Evolutionary conservation across 768 basidiomycete genomes (phyloP), one percentile per base, ranked within the genome.

Genomic region (Naganishia randhawae): DNA sequence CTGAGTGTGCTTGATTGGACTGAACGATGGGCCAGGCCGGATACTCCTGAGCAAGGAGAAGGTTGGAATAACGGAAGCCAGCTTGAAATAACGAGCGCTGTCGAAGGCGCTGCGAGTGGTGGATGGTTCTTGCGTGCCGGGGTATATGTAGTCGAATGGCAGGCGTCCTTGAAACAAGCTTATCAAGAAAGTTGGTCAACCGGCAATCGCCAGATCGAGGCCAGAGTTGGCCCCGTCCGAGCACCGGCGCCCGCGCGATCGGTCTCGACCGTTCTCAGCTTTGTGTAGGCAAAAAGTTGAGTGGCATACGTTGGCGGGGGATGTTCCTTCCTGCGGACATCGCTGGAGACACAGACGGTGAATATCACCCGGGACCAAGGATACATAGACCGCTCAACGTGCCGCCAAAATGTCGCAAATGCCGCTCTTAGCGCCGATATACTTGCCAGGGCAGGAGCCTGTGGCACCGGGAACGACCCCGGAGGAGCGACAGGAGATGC

Each of bases 401-500:
- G 9, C 31, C 51, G 37, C 3, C 54, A 39, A 48, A 42, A 62
- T 63, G 55, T 63, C 55, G 22, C 45, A 63, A 62, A 73, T 74
- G 55, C 78, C 80, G 10, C 73, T 81, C 6, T 73, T 86, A 54
- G 85, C 88, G 48, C 92, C 92, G 39, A 80, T 92, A 71, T 92
- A 87, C 80, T 85, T 89, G 13, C 85, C 87, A n/a, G 91, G 91
- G 41, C 89, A 87, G 80, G 92, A 92, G 65, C 80, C 80, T 0
- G 50, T 93, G 48, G 92, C 93, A 14, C 86, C 90, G 42, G 93
- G 92, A 19, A 78, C 88, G 68, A 86, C 87, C 2, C 88, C 90
- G 73, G 89, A 92, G 55, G 92, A 96, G 76, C 83, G 89, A 27
- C 83, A 81, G 11, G 84, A 85, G 53, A 80, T 85, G 63, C 78